Evolutionary conservation across 139 green algal genomes (phyloP).

Genomic region (Picochlorum sp.): DNA sequence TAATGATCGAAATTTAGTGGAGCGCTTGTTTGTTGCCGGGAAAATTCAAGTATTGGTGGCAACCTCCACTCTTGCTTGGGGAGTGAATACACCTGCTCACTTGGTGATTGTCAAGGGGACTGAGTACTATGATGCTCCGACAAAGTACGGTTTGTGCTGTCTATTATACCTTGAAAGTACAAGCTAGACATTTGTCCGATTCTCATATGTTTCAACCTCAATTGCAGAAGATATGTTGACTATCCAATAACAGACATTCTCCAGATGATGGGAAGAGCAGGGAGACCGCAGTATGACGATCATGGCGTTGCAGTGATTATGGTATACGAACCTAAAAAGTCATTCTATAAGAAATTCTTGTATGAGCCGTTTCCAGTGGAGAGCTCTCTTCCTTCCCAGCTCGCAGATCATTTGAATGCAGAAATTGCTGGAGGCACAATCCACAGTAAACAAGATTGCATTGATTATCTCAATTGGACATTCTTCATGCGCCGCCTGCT

Average conservation of each 20-base stretch:
- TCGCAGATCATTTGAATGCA: slow-evolving; percentile 93
- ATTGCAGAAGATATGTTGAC: slow-evolving; percentile 90
- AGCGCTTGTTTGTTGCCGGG: slow-evolving; percentile 74
- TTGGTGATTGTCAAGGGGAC: slow-evolving; percentile 97
- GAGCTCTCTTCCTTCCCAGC: slow-evolving; percentile 63
- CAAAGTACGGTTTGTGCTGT: too few species aligned
- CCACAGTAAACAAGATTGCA: slow-evolving; percentile 58
- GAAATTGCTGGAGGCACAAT: slow-evolving; percentile 79
- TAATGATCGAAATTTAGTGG: slow-evolving; percentile 67
- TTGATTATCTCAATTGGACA: slow-evolving; percentile 97
- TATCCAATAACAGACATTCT: slow-evolving; percentile 97
- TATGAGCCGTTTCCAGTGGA: slow-evolving; percentile 98
- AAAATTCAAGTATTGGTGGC: slow-evolving; percentile 91
- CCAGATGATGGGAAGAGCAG: slow-evolving; percentile 87
- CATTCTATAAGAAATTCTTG: slow-evolving; percentile 98
- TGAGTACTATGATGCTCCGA: slow-evolving; percentile 86
- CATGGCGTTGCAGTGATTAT: slow-evolving; percentile 91
- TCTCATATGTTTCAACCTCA: slow-evolving; percentile 1
- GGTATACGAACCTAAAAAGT: slow-evolving; percentile 95
- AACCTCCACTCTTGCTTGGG: slow-evolving; percentile 89
- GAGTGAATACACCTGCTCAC: slow-evolving; percentile 89
- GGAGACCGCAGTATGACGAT: slow-evolving; percentile 85
- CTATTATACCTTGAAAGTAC: background rate
- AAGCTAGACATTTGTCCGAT: background rate
- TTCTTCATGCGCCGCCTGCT: slow-evolving; percentile 68